Evolutionary conservation across 768 basidiomycete species (phyloP), one percentile per base, ranked within the genome.

Genomic region (Serendipita sp.): DNA sequence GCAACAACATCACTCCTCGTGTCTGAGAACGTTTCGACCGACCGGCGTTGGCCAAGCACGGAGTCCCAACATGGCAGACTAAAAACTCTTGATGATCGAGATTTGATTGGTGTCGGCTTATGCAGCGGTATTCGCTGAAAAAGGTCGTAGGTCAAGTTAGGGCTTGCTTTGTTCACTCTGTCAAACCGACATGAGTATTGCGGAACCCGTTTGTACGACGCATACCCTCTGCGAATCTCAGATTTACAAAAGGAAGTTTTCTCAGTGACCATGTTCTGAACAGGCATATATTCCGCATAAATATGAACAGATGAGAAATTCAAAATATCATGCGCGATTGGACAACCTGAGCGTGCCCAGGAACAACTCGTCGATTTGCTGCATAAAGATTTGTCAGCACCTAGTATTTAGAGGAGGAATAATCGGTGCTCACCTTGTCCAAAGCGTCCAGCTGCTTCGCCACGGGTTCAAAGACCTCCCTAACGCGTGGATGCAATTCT

Each of bases 11-110:
- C 18, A 33, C 16, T 68, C 64, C 62, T 60, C 37, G 48, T 48
- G 33, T 8, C 44, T 16, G 45, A 29, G 11, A 2, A 46, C 44
- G 1, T 34, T 64, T 45, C 40, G 63, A 81, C 84, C 74, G 76
- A 79, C 87, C 64, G 87, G 87, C 69, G 85, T 86, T 66, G 85
- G 80, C 84, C 84, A 89, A 76, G 87, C 86, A 75, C 87, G 86
- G 68, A 86, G 77, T 76, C 86, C 86, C 69, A 89, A 76, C 48
- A 67, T 53, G 15, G 18, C 37, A 44, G 40, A 10, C 37, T 60
- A 27, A 33, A 36, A 36, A 60, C 8, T 16, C 36, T 50, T 40
- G 29, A n/a, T 50, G 29, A 33, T 60, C 29, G 34, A 37, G 36
- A 11, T 31, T 27, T n/a, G n/a, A 34, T 10, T 60, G 55, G 16